phyloP scores from a whole-genome alignment of 768 basidiomycete genomes.

The Xerocomus brunneocitrinus region DNA sequence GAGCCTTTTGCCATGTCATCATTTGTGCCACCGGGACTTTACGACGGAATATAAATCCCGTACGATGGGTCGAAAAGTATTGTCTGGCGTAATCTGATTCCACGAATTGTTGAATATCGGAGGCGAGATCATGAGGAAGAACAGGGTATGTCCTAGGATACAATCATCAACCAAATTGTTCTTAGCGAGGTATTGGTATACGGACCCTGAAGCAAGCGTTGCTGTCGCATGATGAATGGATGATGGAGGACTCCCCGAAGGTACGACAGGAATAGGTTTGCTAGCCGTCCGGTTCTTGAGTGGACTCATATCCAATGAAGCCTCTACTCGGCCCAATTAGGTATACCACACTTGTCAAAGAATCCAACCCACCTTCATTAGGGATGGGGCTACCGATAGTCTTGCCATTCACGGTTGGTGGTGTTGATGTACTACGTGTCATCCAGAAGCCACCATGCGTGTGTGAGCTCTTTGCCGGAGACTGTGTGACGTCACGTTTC shows the following conservation, averaged over 20 bases:
- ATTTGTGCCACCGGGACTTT: conserved; percentile 79
- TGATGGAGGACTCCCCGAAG: conserved; percentile 27
- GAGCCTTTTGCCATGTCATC: conserved; percentile 88
- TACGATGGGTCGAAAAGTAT: conserved; percentile 89
- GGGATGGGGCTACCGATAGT: conserved; percentile 65
- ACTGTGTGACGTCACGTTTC: conserved; percentile 35
- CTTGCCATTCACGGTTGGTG: conserved; percentile 53
- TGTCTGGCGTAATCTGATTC: conserved; percentile 80
- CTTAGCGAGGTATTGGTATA: conserved; percentile 1
- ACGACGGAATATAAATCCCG: conserved; percentile 81
- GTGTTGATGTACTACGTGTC: conserved; percentile 33
- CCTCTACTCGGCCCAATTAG: conserved; percentile 37
- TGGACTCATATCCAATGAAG: conserved; percentile 70
- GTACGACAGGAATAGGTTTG: conserved; percentile 58
- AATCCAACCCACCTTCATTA: conserved; percentile 52
- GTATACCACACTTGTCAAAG: not conserved
- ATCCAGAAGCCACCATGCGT: conserved; percentile 32
- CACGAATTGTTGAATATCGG: conserved; percentile 83
- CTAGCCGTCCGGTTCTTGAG: conserved; percentile 60
- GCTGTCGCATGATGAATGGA: conserved; percentile 26
- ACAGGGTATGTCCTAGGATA: conserved; percentile 62
- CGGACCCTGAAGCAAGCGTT: conserved; percentile 65
- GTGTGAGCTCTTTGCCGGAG: conserved; percentile 44
- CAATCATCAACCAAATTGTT: conserved; percentile 8
- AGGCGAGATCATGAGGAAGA: conserved; percentile 74